These are phyloP conservation scores for Penstemon davidsonii DNA, from an alignment of 257 asterid genomes.

Conservation along the genomic window DNA sequence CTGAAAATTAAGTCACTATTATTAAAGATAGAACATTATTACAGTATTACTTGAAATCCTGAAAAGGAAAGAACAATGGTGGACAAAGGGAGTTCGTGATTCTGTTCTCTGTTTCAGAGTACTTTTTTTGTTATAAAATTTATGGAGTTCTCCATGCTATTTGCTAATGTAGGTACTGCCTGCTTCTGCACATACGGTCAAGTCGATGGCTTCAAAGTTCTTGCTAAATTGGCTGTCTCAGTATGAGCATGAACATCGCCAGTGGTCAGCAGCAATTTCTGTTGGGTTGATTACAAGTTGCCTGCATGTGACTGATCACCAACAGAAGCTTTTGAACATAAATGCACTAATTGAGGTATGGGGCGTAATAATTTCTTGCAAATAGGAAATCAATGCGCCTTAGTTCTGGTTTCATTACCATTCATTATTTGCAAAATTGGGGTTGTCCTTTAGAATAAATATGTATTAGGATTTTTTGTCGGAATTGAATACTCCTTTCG, in stretches of 20 bases:
- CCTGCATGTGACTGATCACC: conserved; percentile 85
- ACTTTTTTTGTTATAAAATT: background rate
- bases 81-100: background rate
- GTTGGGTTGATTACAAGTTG: conserved; percentile 91
- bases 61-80: background rate
- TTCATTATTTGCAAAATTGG: conserved; percentile 17
- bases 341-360: conserved; percentile 82
- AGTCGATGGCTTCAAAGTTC: conserved; percentile 72
- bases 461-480: background rate
- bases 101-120: background rate
- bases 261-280: conserved; percentile 97
- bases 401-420: background rate
- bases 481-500: background rate
- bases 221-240: conserved; percentile 76
- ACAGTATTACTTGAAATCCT: background rate
- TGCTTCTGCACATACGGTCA: conserved; percentile 67
- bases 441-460: conserved; percentile 1
- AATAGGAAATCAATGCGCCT: conserved; percentile 8
- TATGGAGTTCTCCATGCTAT: conserved; percentile 25
- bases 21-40: too few relatives aligned
- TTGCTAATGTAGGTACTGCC: conserved; percentile 65
- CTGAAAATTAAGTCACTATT: conserved; percentile 6
- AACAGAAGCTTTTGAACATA: conserved; percentile 69
- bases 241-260: conserved; percentile 86
- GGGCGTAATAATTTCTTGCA: conserved; percentile 18